Evolutionary conservation across 192 early-diverging fungal species (phyloP).

Genomic region (Mortierella alpina): DNA sequence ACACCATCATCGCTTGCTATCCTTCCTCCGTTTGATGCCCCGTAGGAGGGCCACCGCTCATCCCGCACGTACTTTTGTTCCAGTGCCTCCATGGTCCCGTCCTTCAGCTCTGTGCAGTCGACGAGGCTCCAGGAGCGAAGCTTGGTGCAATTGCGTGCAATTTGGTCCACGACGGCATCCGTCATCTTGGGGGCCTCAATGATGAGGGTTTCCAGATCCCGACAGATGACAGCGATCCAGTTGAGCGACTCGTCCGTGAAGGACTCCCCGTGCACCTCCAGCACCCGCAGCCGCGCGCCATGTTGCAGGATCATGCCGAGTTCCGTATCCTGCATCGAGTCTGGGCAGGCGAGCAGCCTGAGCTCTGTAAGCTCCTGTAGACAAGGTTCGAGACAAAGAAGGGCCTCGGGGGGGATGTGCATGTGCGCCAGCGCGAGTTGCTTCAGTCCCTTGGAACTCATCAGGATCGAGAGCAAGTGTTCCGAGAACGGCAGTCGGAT

Average conservation of each 20-base stretch:
- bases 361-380: conserved; percentile 16
- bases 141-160: conserved; percentile 19
- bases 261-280: conserved; percentile 36
- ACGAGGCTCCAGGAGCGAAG: conserved; percentile 26
- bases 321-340: conserved; percentile 19
- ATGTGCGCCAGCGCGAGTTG: conserved; percentile 11
- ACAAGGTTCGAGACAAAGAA: conserved; percentile 30
- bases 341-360: conserved; percentile 20
- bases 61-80: conserved; percentile 2
- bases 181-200: conserved; percentile 33
- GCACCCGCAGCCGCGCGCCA: conserved; percentile 15
- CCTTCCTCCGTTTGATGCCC: not conserved
- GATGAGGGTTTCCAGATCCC: conserved; percentile 21
- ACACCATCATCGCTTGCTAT: not conserved
- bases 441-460: conserved; percentile 12
- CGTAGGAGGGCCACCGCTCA: not conserved
- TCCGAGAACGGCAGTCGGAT: conserved; percentile 32
- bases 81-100: conserved; percentile 6
- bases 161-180: conserved; percentile 7
- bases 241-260: conserved; percentile 39
- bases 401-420: conserved; percentile 9
- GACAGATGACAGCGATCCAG: conserved; percentile 27
- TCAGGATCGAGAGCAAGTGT: conserved; percentile 37
- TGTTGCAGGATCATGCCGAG: conserved; percentile 12
- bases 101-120: conserved; percentile 15